A percentile compares a stretch with the other conserved stretches of the same genome.
phyloP scores from a whole-genome alignment of 495 filamentous ascomycete genomes.

The Neurospora sp. region DNA sequence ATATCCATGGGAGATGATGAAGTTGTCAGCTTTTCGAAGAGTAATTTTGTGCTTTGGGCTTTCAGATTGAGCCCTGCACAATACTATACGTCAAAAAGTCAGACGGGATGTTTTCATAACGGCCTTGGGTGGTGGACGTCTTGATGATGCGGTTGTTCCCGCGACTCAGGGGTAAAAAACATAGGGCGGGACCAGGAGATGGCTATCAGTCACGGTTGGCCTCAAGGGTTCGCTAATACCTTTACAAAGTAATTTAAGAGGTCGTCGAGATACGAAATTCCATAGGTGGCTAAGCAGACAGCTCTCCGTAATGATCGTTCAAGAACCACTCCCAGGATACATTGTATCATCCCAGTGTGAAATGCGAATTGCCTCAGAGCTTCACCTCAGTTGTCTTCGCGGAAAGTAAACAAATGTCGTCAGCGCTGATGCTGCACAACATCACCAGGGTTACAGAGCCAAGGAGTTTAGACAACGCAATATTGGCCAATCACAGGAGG shows the following conservation, averaged over 20 bases:
- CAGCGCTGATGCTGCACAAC: background rate
- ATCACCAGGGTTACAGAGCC: background rate
- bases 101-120: background rate
- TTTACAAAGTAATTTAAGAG: background rate
- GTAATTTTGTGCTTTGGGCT: background rate
- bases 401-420: background rate
- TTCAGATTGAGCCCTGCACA: background rate
- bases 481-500: background rate
- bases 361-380: background rate
- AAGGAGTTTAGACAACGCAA: background rate
- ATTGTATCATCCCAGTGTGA: too few relatives aligned
- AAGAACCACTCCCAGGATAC: background rate
- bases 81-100: background rate
- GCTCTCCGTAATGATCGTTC: background rate
- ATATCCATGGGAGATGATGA: background rate
- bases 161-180: background rate
- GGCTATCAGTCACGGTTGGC: background rate
- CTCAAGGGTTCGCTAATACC: background rate
- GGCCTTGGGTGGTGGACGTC: background rate
- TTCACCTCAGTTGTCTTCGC: background rate
- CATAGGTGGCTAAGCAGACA: background rate
- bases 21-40: background rate
- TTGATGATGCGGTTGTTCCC: background rate
- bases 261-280: background rate
- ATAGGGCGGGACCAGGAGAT: background rate